phyloP scores from a whole-genome alignment of 2,329 filamentous ascomycete species.

The Sarocladium oryzae region DNA sequence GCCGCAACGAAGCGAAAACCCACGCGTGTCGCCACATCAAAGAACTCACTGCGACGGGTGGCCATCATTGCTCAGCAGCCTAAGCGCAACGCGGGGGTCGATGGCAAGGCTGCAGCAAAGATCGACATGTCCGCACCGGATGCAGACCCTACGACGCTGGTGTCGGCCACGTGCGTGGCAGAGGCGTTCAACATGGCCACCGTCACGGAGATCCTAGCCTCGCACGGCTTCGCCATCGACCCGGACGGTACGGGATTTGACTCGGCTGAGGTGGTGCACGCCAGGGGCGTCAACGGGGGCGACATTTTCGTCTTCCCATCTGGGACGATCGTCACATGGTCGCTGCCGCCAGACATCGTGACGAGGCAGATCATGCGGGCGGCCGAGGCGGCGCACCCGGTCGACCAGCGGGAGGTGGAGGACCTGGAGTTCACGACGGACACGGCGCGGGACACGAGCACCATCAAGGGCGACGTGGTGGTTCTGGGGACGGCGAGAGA shows the following conservation, averaged over 20 bases:
- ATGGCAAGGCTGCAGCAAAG: slow-evolving; percentile 17
- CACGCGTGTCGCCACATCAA: slow-evolving; percentile 40
- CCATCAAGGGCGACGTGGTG: slow-evolving; percentile 81
- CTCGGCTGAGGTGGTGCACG: slow-evolving; percentile 56
- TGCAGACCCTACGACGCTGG: slow-evolving; percentile 35
- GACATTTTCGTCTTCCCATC: slow-evolving; percentile 96
- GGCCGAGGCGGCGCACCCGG: slow-evolving; percentile 65
- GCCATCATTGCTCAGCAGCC: slow-evolving; percentile 74
- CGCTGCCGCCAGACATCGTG: slow-evolving; percentile 69
- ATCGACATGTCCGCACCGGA: slow-evolving; percentile 15
- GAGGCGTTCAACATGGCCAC: slow-evolving; percentile 58
- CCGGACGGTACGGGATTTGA: slow-evolving; percentile 57
- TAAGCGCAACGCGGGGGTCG: slow-evolving; percentile 28
- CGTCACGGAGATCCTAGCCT: slow-evolving; percentile 50
- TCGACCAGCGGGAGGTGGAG: slow-evolving; percentile 70
- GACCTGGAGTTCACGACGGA: slow-evolving; percentile 85
- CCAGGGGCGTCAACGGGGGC: slow-evolving; percentile 56
- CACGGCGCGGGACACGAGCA: slow-evolving; percentile 62
- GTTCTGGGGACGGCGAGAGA: slow-evolving; percentile 71
- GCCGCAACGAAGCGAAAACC: slow-evolving; percentile 38
- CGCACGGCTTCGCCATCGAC: slow-evolving; percentile 55
- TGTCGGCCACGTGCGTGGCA: slow-evolving; percentile 56
- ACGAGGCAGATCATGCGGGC: slow-evolving; percentile 69
- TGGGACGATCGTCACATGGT: slow-evolving; percentile 90
- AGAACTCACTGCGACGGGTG: slow-evolving; percentile 75